Conservation (phyloP, 768 basidiomycete species). For the Hortiboletus flavorubellus region DNA sequence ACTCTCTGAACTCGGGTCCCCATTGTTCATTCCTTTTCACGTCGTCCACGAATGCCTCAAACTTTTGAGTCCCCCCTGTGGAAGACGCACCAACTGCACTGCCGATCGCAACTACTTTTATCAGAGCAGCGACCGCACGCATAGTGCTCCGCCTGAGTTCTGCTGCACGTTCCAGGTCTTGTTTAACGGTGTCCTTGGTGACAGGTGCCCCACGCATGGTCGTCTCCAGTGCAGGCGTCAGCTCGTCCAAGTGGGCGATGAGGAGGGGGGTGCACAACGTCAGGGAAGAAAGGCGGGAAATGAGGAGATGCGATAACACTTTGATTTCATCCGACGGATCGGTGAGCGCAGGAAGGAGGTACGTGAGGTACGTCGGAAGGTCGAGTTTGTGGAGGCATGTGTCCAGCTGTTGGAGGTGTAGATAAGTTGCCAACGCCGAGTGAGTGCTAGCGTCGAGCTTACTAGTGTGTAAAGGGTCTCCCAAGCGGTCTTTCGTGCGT, state of each 20-base stretch:
- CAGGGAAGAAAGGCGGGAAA: slow-evolving; percentile 86
- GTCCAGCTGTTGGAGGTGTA: slow-evolving; percentile 56
- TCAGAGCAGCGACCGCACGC: slow-evolving; percentile 82
- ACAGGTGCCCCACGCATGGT: slow-evolving; percentile 87
- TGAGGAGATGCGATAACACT: slow-evolving; percentile 92
- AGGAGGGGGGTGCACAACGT: slow-evolving; percentile 35
- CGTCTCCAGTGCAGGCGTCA: slow-evolving; percentile 78
- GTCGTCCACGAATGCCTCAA: slow-evolving; percentile 78
- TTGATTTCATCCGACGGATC: slow-evolving; percentile 98
- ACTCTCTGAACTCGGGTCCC: slow-evolving; percentile 57
- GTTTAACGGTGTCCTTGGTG: slow-evolving; percentile 95
- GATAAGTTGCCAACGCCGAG: background rate
- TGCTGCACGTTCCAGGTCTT: slow-evolving; percentile 81
- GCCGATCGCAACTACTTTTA: slow-evolving; percentile 61
- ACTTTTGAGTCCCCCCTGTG: slow-evolving; percentile 40
- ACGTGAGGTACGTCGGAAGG: slow-evolving; percentile 76
- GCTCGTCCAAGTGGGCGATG: slow-evolving; percentile 75
- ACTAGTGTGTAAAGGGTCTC: slow-evolving; percentile 97
- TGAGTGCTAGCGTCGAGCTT: slow-evolving; percentile 25
- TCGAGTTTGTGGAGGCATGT: slow-evolving; percentile 89
- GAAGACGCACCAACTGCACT: slow-evolving; percentile 41
- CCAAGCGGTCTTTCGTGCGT: slow-evolving; percentile 94
- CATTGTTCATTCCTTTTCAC: slow-evolving; percentile 63
- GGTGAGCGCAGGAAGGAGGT: slow-evolving; percentile 75
- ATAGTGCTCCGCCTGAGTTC: slow-evolving; percentile 91